phyloP scores from a whole-genome alignment of 768 basidiomycete genomes.

The Pleurotus cornucopiae region DNA sequence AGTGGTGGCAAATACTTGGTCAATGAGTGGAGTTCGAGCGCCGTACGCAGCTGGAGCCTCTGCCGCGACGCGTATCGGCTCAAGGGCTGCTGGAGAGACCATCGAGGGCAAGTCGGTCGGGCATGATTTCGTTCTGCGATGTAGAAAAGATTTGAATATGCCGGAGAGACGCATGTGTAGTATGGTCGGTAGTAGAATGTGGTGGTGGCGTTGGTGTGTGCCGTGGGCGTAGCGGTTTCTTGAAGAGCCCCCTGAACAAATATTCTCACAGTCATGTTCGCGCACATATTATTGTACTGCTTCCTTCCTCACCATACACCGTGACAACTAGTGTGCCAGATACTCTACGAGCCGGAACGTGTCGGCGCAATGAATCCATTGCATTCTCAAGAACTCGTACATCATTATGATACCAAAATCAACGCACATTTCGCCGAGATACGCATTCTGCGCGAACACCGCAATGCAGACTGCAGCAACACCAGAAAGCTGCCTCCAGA shows the following conservation, averaged over 20 bases:
- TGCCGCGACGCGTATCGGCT: background rate
- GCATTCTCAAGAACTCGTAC: background rate
- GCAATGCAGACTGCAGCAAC: background rate
- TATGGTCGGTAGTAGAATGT: background rate
- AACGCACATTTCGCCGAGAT: background rate
- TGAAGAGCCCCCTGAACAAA: background rate
- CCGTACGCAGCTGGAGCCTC: background rate
- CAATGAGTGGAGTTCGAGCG: background rate
- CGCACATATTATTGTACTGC: no score
- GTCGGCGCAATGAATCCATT: no score
- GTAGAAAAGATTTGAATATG: conserved; percentile 25
- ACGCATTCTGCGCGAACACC: background rate
- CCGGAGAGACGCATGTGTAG: conserved; percentile 6
- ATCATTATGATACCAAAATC: background rate
- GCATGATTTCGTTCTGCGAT: conserved; percentile 46
- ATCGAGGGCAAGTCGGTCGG: conserved; percentile 27
- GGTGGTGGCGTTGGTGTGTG: background rate
- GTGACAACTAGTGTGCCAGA: no score
- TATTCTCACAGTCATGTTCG: background rate
- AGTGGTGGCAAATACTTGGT: background rate
- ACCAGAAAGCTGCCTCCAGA: background rate
- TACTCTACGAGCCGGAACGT: no score
- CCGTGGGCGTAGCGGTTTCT: background rate
- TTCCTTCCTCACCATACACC: no score
- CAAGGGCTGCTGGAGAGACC: background rate